A percentile compares a stretch with the other conserved stretches of the same genome.
Conservation (phyloP, 768 basidiomycete species). For the Fibroporia radiculosa region DNA sequence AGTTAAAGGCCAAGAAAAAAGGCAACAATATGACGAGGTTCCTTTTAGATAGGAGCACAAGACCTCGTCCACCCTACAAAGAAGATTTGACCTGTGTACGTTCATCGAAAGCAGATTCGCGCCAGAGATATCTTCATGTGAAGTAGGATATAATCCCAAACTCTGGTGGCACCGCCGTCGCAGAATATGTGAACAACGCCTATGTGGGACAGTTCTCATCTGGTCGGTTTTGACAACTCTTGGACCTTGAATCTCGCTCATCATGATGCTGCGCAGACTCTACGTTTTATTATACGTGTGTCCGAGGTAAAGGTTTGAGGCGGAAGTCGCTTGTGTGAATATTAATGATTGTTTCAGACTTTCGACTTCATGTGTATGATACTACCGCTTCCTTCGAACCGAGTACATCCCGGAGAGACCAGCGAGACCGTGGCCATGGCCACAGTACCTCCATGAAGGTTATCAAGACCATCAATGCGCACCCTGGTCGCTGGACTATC, state of each 20-base stretch:
- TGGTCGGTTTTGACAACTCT: conserved; percentile 33
- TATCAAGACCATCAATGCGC: conserved; percentile 65
- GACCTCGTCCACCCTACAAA: conserved; percentile 24
- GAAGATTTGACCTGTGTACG: conserved; percentile 54
- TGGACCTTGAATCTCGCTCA: neutral
- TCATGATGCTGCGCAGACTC: conserved; percentile 43
- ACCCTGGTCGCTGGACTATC: conserved; percentile 83
- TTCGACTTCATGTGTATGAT: conserved; percentile 83
- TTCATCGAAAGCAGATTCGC: neutral
- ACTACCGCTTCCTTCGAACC: conserved; percentile 37
- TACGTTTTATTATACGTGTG: conserved; percentile 90
- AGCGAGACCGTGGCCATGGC: conserved; percentile 30
- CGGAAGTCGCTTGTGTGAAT: neutral
- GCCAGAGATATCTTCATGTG: neutral
- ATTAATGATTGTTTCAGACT: conserved; percentile 43
- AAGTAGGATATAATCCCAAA: conserved; percentile 69
- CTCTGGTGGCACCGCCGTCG: conserved; percentile 71
- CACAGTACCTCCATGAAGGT: conserved; percentile 43
- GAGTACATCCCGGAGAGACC: conserved; percentile 8
- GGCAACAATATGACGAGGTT: conserved; percentile 41
- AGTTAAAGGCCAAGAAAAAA: conserved; percentile 35
- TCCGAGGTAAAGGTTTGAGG: conserved; percentile 47
- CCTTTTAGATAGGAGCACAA: conserved; percentile 32
- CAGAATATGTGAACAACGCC: conserved; percentile 61
- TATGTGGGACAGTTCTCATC: conserved; percentile 83